Evolutionary conservation across 1,139 yeast genomes (phyloP), one percentile per base, ranked within the genome.

Genomic region (Pichia sp.): DNA sequence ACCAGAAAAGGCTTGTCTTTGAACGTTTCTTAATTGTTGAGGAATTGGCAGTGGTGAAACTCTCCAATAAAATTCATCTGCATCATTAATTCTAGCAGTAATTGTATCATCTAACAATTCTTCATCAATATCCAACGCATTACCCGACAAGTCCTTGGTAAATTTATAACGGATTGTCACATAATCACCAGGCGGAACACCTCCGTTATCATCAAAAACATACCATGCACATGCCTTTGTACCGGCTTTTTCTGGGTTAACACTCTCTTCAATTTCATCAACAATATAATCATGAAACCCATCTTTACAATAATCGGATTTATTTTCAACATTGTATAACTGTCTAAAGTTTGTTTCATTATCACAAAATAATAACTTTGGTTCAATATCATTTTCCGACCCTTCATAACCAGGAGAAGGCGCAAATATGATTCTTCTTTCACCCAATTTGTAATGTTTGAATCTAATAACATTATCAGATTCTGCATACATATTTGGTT

Each of bases 1-100:
- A 1, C 97, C 97, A 9, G 97, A 92, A 66, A 88, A 86, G 0
- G 97, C 96, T 69, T 90, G 97, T 62, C 97, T 79, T 71, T 90
- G 97, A 50, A 90, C 83, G 59, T 78, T 81, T 64, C 96, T 76
- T 59, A 90, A 73, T 53, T 85, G 88, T 53, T 87, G 94, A 40
- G 87, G 77, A 55, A 89, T 77, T 38, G 96, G 96, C 61, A 86
- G 68, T 7, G 97, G 97, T 20, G 92, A 77, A 42, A 90, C 78
- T 63, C 85, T 81, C 89, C 94, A 88, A 69, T 89, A 90, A 66
- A 90, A 90, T 43, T 89, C 92, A 61, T 90, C 96, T 11, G 97
- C 97, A 61, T 90, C 97, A 53, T 80, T 85, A 60, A 83, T 85
- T 62, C 97, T 81, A 51, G 79, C 73, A 40, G 80, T 82, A 58